Conservation (phyloP, 2,329 filamentous ascomycete species). For the Penicillium freii region DNA sequence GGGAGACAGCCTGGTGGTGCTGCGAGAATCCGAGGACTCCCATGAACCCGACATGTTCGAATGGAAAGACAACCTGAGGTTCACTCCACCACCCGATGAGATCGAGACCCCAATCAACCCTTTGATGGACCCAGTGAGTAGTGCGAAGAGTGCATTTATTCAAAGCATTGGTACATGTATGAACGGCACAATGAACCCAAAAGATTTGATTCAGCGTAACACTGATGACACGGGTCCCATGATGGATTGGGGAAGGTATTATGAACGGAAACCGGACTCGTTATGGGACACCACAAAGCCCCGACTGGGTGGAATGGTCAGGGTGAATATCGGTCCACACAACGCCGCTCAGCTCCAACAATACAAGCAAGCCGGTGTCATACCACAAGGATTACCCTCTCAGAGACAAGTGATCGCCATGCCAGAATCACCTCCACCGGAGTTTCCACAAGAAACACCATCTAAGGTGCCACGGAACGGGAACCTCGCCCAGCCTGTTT, state of each 20-base stretch:
- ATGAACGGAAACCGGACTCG: background rate
- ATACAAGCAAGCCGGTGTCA: background rate
- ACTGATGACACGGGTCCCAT: background rate
- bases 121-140: background rate
- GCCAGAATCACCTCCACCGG: background rate
- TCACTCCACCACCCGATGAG: background rate
- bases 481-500: background rate
- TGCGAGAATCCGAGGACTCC: slow-evolving; percentile 5
- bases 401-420: background rate
- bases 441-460: background rate
- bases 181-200: background rate
- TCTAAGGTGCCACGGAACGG: background rate
- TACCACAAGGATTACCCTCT: background rate
- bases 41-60: slow-evolving; percentile 17
- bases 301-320: background rate
- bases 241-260: slow-evolving; percentile 5
- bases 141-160: background rate
- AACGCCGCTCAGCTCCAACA: background rate
- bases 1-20: slow-evolving; percentile 28
- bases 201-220: background rate
- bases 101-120: background rate
- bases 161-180: background rate
- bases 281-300: background rate
- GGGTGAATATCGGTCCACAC: background rate
- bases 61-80: slow-evolving; percentile 15